phyloP scores from a whole-genome alignment of 352 stramenopile genomes.

The Globisporangium echinulatum region DNA sequence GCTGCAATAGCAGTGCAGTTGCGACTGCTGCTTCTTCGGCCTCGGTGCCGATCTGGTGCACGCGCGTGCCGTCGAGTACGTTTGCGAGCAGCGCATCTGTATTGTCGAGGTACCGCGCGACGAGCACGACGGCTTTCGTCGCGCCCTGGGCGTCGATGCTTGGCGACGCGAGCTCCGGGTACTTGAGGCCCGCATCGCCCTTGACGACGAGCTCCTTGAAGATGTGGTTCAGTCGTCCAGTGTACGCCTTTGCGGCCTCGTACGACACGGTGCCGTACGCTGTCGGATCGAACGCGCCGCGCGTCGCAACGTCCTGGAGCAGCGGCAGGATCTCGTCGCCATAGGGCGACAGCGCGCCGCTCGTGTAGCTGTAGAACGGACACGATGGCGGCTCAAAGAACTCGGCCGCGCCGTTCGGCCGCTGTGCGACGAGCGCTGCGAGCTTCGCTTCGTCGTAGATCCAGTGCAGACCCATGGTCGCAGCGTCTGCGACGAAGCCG shows the following conservation, averaged over 20 bases:
- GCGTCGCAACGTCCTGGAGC: conserved; percentile 38
- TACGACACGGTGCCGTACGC: conserved; percentile 47
- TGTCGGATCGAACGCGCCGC: conserved; percentile 34
- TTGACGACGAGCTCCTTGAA: conserved; percentile 65
- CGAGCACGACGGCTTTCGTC: conserved; percentile 51
- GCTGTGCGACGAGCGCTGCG: conserved; percentile 12
- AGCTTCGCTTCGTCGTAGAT: conserved; percentile 61
- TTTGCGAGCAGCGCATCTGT: conserved; percentile 33
- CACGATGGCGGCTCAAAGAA: conserved; percentile 56
- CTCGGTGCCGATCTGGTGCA: conserved; percentile 51
- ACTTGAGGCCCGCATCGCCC: conserved; percentile 52
- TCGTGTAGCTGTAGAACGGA: conserved; percentile 58
- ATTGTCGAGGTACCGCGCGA: conserved; percentile 40
- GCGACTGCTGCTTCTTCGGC: conserved; percentile 46
- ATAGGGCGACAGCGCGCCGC: conserved; percentile 50
- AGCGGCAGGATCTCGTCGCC: conserved; percentile 60
- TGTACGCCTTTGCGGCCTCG: conserved; percentile 47
- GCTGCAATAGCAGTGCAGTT: conserved; percentile 39
- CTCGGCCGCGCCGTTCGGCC: conserved; percentile 16
- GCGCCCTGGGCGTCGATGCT: conserved; percentile 54
- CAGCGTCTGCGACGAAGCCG: conserved; percentile 55
- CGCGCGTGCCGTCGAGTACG: conserved; percentile 33
- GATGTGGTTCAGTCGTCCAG: conserved; percentile 51
- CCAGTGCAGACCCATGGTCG: conserved; percentile 69
- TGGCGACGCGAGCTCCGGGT: conserved; percentile 38